phyloP scores from a whole-genome alignment of 352 stramenopile genomes.

The Phytopythium helicoides region DNA sequence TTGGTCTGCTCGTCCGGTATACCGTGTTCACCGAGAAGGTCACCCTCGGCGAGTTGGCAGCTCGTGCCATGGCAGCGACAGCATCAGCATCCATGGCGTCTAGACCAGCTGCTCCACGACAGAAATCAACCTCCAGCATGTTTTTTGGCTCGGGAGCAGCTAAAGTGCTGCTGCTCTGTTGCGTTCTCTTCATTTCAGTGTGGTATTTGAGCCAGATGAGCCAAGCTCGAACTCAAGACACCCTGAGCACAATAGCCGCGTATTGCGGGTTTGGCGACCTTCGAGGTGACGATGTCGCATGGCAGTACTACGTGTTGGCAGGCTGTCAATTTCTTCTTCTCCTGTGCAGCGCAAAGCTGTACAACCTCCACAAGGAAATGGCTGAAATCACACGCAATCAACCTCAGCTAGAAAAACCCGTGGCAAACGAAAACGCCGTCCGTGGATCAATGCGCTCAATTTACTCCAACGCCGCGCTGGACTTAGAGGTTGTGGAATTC shows the following conservation, averaged over 20 bases:
- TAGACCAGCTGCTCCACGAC: neutral
- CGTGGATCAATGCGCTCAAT: constrained; percentile 2
- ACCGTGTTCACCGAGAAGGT: constrained; percentile 65
- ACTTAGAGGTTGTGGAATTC: constrained; percentile 12
- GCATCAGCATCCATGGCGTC: constrained; percentile 15
- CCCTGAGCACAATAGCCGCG: constrained; percentile 31
- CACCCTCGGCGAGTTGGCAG: constrained; percentile 49
- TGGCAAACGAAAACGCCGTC: neutral
- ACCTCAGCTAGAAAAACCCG: constrained; percentile 4
- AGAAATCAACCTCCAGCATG: constrained; percentile 15
- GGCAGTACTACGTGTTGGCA: constrained; percentile 74
- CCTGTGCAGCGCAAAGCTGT: constrained; percentile 55
- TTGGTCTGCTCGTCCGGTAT: constrained; percentile 60
- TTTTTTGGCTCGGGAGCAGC: constrained; percentile 46
- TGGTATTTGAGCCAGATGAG: constrained; percentile 27
- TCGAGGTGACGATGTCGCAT: constrained; percentile 27
- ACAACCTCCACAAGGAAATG: constrained; percentile 44
- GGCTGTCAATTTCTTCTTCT: constrained; percentile 58
- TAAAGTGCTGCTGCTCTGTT: constrained; percentile 41
- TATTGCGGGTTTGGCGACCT: constrained; percentile 69
- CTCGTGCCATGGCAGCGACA: constrained; percentile 7
- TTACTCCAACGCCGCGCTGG: constrained; percentile 18
- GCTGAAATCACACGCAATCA: neutral
- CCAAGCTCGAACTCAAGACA: constrained; percentile 12
- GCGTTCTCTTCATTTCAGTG: constrained; percentile 41